Percentiles rank a stretch among this genome's conserved stretches.
Evolutionary conservation across 371 early-diverging fungal genomes (phyloP).

Genomic region (Lichtheimia ramosa): DNA sequence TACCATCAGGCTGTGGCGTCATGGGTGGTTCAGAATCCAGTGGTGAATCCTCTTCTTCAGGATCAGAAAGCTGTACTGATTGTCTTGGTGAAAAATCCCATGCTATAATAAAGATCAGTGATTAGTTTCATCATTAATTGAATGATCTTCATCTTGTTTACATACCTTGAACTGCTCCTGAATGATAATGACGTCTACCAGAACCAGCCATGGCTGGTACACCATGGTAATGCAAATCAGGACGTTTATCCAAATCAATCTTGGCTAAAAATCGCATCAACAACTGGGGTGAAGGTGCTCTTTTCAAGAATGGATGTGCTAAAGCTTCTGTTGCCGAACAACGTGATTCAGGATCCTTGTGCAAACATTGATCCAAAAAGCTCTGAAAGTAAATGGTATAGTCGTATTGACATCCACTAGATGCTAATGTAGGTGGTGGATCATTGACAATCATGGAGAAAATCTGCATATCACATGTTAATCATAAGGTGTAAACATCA

Average conservation of each 20-base stretch:
- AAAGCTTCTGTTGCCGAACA: constrained; percentile 68
- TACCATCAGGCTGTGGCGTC: not conserved
- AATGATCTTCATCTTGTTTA: too few relatives aligned
- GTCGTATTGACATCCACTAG: constrained; percentile 13
- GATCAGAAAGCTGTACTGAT: not conserved
- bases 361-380: constrained; percentile 45
- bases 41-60: constrained; percentile 1
- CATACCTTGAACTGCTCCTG: too few relatives aligned
- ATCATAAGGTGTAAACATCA: not conserved
- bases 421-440: constrained; percentile 29
- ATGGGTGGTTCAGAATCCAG: constrained; percentile 4
- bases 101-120: not conserved
- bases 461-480: constrained; percentile 20
- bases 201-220: too few relatives aligned
- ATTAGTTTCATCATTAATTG: too few relatives aligned
- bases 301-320: constrained; percentile 58
- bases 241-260: not conserved
- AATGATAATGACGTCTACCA: too few relatives aligned
- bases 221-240: not conserved
- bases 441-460: constrained; percentile 39
- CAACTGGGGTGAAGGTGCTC: constrained; percentile 18
- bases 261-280: constrained; percentile 5
- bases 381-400: constrained; percentile 21
- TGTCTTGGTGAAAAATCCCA: constrained; percentile 15
- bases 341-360: constrained; percentile 67